Conservation (phyloP, 208 protist genomes). For the Crithidia mellificae region DNA sequence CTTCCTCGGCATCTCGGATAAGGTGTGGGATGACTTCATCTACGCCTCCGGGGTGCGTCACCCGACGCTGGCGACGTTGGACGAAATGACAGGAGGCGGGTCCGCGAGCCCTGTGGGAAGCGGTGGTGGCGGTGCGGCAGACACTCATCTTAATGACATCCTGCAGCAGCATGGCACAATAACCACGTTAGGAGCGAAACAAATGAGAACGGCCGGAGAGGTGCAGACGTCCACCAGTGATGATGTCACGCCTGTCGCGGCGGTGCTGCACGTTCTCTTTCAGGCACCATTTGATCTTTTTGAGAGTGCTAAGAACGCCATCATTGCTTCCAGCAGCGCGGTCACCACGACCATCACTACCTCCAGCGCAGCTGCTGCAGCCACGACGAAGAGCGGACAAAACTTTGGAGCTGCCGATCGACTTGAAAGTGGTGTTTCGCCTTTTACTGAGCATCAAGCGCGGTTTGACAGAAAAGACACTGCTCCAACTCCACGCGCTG, state of each 20-base stretch:
- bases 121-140: neutral
- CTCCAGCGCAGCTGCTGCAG: neutral
- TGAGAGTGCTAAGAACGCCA: neutral
- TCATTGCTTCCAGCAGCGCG: neutral
- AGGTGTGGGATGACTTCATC: slow-evolving; percentile 33
- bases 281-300: neutral
- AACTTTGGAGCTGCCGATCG: too few species aligned
- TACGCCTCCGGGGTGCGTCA: slow-evolving; percentile 27
- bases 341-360: too few species aligned
- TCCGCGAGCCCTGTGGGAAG: neutral
- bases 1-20: slow-evolving; percentile 30
- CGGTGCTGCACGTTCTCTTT: slow-evolving; percentile 12
- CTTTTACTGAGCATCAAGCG: too few species aligned
- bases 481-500: too few species aligned
- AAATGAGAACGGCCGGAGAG: too few species aligned
- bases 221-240: neutral
- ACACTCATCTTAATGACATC: too few species aligned
- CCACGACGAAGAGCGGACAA: neutral
- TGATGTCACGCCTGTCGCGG: neutral
- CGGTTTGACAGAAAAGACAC: too few species aligned
- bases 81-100: too few species aligned
- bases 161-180: too few species aligned
- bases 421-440: too few species aligned
- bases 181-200: too few species aligned
- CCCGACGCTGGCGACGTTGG: neutral